A percentile compares a stretch with the other conserved stretches of the same genome.
Conservation (phyloP, 805 yeast species). For the Isabelozyma heimii region DNA sequence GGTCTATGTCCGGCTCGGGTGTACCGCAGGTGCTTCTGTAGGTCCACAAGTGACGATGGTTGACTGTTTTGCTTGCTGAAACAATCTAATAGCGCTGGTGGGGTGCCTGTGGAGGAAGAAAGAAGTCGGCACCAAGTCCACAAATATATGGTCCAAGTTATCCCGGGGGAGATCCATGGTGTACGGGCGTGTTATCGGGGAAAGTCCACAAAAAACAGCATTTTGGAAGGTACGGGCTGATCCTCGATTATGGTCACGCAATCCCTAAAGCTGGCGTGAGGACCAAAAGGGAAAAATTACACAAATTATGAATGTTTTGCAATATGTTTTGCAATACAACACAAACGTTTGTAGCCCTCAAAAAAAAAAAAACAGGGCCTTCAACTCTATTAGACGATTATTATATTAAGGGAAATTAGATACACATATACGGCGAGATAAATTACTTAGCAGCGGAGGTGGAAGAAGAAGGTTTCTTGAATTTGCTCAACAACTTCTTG, state of each 20-base stretch:
- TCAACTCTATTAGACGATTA: neutral
- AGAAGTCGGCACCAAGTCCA: no score
- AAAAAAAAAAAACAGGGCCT: neutral
- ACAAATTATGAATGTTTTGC: neutral
- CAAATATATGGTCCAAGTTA: no score
- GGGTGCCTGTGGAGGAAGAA: no score
- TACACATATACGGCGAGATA: neutral
- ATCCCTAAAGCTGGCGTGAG: neutral
- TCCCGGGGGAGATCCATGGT: neutral
- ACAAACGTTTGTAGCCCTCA: neutral
- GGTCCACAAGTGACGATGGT: no score
- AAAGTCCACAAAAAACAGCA: no score
- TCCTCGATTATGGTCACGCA: neutral
- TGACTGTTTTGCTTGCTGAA: no score
- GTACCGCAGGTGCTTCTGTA: no score
- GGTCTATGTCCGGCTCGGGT: no score
- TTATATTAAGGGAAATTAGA: neutral
- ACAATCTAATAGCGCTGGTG: no score
- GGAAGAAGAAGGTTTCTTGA: conserved; percentile 26
- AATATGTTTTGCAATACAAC: neutral
- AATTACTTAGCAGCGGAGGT: conserved; percentile 9
- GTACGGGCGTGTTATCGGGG: neutral
- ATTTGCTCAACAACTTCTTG: conserved; percentile 33
- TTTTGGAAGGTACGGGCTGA: no score
- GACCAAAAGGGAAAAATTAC: neutral